phyloP scores from a whole-genome alignment of 2,329 filamentous ascomycete genomes.

The Fusarium musae region DNA sequence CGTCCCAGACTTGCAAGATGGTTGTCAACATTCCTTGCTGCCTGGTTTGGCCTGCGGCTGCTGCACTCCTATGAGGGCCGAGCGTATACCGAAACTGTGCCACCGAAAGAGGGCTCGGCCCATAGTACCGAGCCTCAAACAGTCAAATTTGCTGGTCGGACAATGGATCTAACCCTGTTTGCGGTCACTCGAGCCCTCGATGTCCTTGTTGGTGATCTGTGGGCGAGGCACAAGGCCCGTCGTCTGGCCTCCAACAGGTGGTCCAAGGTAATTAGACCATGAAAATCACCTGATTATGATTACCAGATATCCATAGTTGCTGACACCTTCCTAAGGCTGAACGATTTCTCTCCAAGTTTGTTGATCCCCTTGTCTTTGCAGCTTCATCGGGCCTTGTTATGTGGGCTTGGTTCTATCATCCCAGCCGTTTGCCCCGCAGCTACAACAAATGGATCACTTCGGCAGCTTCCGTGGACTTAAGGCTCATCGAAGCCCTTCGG shows the following conservation, averaged over 20 bases:
- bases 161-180: constrained; percentile 86
- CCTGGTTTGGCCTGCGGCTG: constrained; percentile 66
- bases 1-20: constrained; percentile 63
- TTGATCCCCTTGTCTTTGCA: constrained; percentile 79
- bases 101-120: constrained; percentile 45
- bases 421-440: constrained; percentile 73
- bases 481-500: constrained; percentile 79
- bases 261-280: constrained; percentile 53
- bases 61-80: constrained; percentile 66
- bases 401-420: constrained; percentile 89
- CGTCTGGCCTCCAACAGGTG: constrained; percentile 58
- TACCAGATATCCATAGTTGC: not conserved
- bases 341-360: constrained; percentile 49
- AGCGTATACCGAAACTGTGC: constrained; percentile 54
- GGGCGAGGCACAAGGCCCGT: constrained; percentile 62
- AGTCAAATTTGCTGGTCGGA: constrained; percentile 70
- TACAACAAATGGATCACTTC: constrained; percentile 87
- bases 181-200: constrained; percentile 78
- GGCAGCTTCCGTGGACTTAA: constrained; percentile 78
- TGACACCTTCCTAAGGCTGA: constrained; percentile 45
- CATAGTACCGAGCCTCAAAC: constrained; percentile 42
- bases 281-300: not conserved
- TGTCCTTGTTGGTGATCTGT: constrained; percentile 73
- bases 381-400: constrained; percentile 80
- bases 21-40: constrained; percentile 68